phyloP scores from a whole-genome alignment of 2,329 filamentous ascomycete species.

The Blastomyces silverae region DNA sequence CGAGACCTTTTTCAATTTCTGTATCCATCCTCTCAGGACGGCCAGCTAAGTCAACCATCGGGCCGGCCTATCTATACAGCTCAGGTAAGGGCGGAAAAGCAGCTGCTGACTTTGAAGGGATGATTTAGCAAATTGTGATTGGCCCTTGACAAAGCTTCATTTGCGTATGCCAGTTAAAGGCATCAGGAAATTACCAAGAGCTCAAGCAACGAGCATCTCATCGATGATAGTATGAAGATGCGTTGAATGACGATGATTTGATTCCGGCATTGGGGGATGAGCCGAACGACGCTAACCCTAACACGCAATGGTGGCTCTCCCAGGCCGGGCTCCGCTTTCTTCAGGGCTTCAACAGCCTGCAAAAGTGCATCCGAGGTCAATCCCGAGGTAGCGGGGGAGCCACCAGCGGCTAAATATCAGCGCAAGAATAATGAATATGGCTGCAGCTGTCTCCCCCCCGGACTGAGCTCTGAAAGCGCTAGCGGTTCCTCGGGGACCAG shows the following conservation, averaged over 20 bases:
- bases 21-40: neutral
- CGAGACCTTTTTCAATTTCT: no score
- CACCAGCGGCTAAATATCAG: neutral
- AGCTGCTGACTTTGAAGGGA: neutral
- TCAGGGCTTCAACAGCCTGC: neutral
- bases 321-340: neutral
- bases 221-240: no score
- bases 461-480: neutral
- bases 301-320: neutral
- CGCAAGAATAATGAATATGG: neutral
- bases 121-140: neutral
- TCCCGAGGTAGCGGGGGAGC: conserved; percentile 1
- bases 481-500: neutral
- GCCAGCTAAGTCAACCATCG: neutral
- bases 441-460: neutral
- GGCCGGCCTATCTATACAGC: no score
- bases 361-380: conserved; percentile 1
- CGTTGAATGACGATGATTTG: neutral
- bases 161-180: neutral
- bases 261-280: neutral
- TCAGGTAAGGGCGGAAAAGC: neutral
- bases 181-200: neutral
- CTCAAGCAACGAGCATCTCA: neutral
- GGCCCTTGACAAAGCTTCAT: neutral
- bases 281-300: neutral